A percentile compares a stretch with the other conserved stretches of the same genome.
phyloP scores from a whole-genome alignment of 176 grass and related monocot species.

The Hsuehochloa calcarea region DNA sequence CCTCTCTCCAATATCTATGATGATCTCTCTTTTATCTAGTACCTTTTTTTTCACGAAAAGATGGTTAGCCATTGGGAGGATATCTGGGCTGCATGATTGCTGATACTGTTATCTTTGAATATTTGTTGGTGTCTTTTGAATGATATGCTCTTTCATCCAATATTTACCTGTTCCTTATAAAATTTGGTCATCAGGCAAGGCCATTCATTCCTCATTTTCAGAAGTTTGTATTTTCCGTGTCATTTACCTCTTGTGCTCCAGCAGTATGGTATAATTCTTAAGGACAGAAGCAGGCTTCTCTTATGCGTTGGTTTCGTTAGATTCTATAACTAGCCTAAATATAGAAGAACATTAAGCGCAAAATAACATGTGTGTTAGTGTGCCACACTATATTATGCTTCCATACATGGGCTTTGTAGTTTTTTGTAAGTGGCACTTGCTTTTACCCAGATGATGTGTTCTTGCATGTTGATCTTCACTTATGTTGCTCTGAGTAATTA shows the following conservation, averaged over 20 bases:
- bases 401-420: too few relatives aligned
- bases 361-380: background rate
- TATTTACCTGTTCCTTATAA: background rate
- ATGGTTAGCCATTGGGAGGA: too few relatives aligned
- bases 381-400: too few relatives aligned
- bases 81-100: background rate
- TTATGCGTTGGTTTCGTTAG: background rate
- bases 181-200: background rate
- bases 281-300: background rate
- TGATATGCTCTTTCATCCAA: background rate
- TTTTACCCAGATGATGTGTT: background rate
- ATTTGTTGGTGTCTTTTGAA: background rate
- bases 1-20: background rate
- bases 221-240: background rate
- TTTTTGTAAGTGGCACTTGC: background rate
- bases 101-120: background rate
- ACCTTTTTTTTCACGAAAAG: background rate
- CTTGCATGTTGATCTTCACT: background rate
- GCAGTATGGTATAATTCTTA: background rate
- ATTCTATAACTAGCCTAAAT: background rate
- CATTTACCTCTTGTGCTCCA: background rate
- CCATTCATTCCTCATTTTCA: background rate
- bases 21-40: background rate
- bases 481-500: background rate
- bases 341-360: background rate